phyloP scores from a whole-genome alignment of 2,329 filamentous ascomycete species.

The Teratosphaeria gauchensis region DNA sequence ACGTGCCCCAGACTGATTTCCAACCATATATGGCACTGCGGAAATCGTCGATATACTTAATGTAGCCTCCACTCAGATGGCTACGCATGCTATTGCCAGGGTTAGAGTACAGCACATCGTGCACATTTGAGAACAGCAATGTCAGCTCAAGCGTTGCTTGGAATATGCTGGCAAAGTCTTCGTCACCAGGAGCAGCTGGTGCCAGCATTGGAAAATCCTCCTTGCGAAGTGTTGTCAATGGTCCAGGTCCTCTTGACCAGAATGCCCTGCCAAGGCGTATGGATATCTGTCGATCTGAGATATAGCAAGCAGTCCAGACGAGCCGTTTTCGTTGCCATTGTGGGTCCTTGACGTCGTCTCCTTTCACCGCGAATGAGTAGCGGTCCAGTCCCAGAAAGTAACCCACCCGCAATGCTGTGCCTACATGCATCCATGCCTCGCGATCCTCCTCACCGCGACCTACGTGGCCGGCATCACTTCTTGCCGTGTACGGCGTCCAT shows the following conservation, averaged over 20 bases:
- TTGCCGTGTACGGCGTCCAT: slow-evolving; percentile 59
- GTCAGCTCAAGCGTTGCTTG: slow-evolving; percentile 63
- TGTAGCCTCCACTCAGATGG: slow-evolving; percentile 62
- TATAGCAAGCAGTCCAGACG: slow-evolving; percentile 60
- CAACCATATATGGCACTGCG: slow-evolving; percentile 58
- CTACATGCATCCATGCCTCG: slow-evolving; percentile 69
- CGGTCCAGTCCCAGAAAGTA: slow-evolving; percentile 63
- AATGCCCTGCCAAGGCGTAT: slow-evolving; percentile 63
- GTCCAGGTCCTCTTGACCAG: slow-evolving; percentile 62
- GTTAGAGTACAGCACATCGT: slow-evolving; percentile 64
- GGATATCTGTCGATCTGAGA: slow-evolving; percentile 58
- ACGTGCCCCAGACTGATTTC: slow-evolving; percentile 59
- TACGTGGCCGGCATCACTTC: slow-evolving; percentile 51
- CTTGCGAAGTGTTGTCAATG: slow-evolving; percentile 53
- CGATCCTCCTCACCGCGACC: slow-evolving; percentile 65
- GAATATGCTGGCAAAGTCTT: slow-evolving; percentile 59
- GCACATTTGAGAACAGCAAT: slow-evolving; percentile 63
- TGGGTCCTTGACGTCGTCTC: slow-evolving; percentile 49
- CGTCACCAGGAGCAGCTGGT: slow-evolving; percentile 48
- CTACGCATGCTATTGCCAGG: slow-evolving; percentile 60
- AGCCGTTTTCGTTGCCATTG: slow-evolving; percentile 54
- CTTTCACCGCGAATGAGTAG: slow-evolving; percentile 52
- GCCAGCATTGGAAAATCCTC: slow-evolving; percentile 60
- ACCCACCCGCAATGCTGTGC: slow-evolving; percentile 57
- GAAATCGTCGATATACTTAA: slow-evolving; percentile 68